These are phyloP conservation scores for Penicillium manginii DNA, from an alignment of 495 filamentous ascomycete species.

Conservation along the genomic window DNA sequence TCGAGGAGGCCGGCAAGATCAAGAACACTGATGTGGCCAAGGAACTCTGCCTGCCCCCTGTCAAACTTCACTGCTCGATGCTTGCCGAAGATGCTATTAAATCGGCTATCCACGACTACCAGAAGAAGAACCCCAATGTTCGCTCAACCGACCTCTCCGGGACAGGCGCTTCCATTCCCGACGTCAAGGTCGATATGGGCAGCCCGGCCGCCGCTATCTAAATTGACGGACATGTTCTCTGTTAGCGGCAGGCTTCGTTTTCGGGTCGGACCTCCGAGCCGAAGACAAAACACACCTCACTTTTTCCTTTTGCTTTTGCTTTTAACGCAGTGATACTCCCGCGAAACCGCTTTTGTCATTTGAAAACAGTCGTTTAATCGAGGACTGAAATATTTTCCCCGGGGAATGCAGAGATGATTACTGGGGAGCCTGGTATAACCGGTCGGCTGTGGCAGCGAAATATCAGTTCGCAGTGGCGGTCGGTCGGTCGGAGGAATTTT, in stretches of 20 bases:
- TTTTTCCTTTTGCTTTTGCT: conserved; percentile 3
- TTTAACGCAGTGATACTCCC: conserved; percentile 4
- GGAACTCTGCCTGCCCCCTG: conserved; percentile 94
- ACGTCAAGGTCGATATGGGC: conserved; percentile 51
- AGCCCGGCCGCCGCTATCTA: conserved; percentile 34
- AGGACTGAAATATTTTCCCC: conserved; percentile 5
- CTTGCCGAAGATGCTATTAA: conserved; percentile 99
- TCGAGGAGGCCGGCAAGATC: conserved; percentile 88
- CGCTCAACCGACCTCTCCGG: conserved; percentile 73
- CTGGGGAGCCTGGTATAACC: neutral
- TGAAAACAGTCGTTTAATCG: conserved; percentile 30
- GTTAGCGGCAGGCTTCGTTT: neutral
- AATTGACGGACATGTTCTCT: conserved; percentile 10
- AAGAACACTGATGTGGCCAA: conserved; percentile 97
- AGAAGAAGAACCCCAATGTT: conserved; percentile 87
- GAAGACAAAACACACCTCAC: conserved; percentile 10
- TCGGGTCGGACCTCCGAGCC: conserved; percentile 6
- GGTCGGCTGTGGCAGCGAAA: conserved; percentile 3
- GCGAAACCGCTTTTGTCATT: conserved; percentile 11
- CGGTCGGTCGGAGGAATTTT: conserved; percentile 12
- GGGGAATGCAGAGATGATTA: conserved; percentile 10
- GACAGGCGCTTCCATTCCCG: conserved; percentile 61
- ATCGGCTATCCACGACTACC: conserved; percentile 97
- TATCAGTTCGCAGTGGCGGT: neutral
- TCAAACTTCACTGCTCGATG: conserved; percentile 99